Conservation (phyloP, 2,329 filamentous ascomycete genomes). For the Xylaria multiplex region DNA sequence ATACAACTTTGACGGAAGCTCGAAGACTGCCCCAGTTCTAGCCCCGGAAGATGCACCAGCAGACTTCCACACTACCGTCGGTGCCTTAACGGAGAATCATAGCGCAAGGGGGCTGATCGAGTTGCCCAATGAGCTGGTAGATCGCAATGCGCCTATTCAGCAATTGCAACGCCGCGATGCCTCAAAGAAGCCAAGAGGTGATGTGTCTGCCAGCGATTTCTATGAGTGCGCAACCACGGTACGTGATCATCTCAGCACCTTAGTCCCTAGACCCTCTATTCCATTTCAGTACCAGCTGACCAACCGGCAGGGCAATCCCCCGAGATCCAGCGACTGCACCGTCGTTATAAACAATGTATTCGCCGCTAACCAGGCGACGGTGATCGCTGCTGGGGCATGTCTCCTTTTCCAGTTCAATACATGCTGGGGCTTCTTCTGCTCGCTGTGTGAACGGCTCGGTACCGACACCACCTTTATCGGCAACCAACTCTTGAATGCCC, state of each 20-base stretch:
- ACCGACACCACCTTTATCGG: conserved; percentile 52
- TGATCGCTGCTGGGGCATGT: conserved; percentile 48
- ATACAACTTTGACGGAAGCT: conserved; percentile 25
- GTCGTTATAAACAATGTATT: conserved; percentile 48
- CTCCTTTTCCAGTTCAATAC: conserved; percentile 49
- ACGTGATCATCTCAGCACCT: conserved; percentile 29
- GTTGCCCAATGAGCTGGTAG: too few relatives aligned
- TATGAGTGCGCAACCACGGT: conserved; percentile 51
- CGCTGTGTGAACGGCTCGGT: conserved; percentile 48
- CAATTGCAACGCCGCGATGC: conserved; percentile 34
- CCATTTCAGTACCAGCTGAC: conserved; percentile 4
- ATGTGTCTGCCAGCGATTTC: conserved; percentile 46
- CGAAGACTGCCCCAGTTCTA: not conserved
- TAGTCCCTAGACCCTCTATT: not conserved
- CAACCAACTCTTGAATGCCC: conserved; percentile 48
- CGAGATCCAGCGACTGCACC: conserved; percentile 48
- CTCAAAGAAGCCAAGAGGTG: conserved; percentile 38
- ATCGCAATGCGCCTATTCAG: conserved; percentile 22
- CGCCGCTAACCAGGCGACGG: conserved; percentile 44
- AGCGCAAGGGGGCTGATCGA: conserved; percentile 11
- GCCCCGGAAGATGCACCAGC: conserved; percentile 27
- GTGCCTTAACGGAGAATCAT: conserved; percentile 38
- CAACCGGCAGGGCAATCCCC: conserved; percentile 45
- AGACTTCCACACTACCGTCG: conserved; percentile 41
- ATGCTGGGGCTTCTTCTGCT: conserved; percentile 54